Evolutionary conservation across 306 rosid genomes (phyloP).

Genomic region (Sesbania bispinosa): DNA sequence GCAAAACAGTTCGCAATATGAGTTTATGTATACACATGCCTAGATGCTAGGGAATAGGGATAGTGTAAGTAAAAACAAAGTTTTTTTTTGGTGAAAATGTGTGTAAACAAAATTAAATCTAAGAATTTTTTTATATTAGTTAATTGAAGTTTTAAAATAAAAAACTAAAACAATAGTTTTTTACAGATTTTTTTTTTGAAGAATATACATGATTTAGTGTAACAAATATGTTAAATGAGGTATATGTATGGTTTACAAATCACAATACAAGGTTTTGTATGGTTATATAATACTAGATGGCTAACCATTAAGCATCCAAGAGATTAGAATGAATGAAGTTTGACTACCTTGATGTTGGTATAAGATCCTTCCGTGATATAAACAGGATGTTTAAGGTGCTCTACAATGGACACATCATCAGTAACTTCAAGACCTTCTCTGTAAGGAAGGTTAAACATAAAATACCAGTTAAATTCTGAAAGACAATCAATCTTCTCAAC

Average conservation of each 20-base stretch:
- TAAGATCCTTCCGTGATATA: conserved; percentile 87
- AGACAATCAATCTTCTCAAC: not conserved
- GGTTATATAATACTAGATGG: not conserved
- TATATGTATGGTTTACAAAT: not conserved
- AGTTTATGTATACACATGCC: conserved; percentile 1
- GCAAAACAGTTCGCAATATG: conserved; percentile 33
- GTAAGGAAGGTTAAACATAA: conserved; percentile 25
- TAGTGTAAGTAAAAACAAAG: not conserved
- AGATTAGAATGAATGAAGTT: not conserved
- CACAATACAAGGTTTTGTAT: not conserved
- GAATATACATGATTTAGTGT: not conserved
- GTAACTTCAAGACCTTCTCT: conserved; percentile 95
- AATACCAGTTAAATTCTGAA: conserved; percentile 19
- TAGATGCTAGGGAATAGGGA: not conserved
- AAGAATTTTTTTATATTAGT: not conserved
- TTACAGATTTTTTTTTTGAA: too few species aligned
- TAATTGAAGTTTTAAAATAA: not conserved
- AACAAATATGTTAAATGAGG: not conserved
- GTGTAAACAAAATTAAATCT: not conserved
- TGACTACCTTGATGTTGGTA: conserved; percentile 88
- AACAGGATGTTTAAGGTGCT: conserved; percentile 83
- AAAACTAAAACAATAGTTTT: too few species aligned
- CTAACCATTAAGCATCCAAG: conserved; percentile 1
- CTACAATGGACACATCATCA: conserved; percentile 91
- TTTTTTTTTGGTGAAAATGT: not conserved